Percentiles rank a stretch among this genome's conserved stretches.
phyloP scores from a whole-genome alignment of 495 filamentous ascomycete species.

The Antarctomyces pellizariae region DNA sequence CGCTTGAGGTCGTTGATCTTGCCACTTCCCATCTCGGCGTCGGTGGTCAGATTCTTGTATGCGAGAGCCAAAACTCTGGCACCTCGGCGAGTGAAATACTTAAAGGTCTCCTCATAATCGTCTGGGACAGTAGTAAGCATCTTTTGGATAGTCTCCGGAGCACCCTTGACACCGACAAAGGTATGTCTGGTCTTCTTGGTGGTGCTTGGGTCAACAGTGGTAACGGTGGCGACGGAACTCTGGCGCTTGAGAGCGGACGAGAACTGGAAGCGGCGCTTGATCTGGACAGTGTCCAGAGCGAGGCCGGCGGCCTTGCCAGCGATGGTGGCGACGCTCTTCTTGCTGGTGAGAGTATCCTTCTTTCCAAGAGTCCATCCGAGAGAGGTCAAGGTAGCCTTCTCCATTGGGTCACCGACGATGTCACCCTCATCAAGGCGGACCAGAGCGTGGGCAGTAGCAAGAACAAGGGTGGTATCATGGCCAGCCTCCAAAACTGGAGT shows the following conservation, averaged over 20 bases:
- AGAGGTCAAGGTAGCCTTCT: slow-evolving; percentile 76
- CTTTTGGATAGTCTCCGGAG: slow-evolving; percentile 82
- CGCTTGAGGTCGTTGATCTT: slow-evolving; percentile 83
- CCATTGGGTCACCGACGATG: slow-evolving; percentile 95
- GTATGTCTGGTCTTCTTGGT: slow-evolving; percentile 55
- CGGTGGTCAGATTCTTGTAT: slow-evolving; percentile 69
- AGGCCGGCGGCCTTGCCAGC: slow-evolving; percentile 24
- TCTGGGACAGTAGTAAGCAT: slow-evolving; percentile 69
- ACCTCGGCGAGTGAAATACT: slow-evolving; percentile 88
- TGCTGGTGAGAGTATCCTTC: slow-evolving; percentile 55
- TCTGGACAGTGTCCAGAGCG: slow-evolving; percentile 41
- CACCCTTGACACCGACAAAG: slow-evolving; percentile 88
- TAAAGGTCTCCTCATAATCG: slow-evolving; percentile 94
- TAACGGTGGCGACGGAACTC: slow-evolving; percentile 72
- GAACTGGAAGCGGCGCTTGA: slow-evolving; percentile 94
- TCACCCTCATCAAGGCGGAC: slow-evolving; percentile 95
- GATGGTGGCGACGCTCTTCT: slow-evolving; percentile 18
- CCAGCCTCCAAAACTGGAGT: slow-evolving; percentile 37
- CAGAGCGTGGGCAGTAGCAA: slow-evolving; percentile 86
- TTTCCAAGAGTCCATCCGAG: slow-evolving; percentile 80
- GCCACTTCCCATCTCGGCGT: slow-evolving; percentile 53
- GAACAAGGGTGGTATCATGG: slow-evolving; percentile 70
- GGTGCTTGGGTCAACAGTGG: slow-evolving; percentile 37
- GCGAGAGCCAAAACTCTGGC: slow-evolving; percentile 82
- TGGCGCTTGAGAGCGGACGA: slow-evolving; percentile 91